These are phyloP conservation scores for Dipteronia dyeriana DNA, from an alignment of 345 rosid species.

Conservation along the genomic window DNA sequence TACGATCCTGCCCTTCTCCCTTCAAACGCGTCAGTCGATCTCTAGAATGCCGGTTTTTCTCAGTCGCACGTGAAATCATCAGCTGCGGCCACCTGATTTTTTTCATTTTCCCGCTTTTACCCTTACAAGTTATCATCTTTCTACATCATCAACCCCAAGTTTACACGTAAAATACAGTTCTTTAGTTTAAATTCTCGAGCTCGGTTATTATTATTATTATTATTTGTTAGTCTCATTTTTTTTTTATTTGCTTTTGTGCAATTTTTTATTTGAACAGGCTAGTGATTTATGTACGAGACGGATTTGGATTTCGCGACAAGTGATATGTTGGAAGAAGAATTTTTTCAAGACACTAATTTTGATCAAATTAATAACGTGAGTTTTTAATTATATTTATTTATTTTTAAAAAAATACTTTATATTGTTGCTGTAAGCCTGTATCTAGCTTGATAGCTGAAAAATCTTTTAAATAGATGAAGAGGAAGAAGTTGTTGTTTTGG, in stretches of 20 bases:
- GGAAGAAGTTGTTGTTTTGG: not conserved
- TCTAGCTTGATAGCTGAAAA: no score
- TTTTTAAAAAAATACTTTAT: not conserved
- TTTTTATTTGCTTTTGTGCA: slow-evolving; percentile 5
- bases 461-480: not conserved
- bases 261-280: slow-evolving; percentile 15
- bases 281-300: slow-evolving; percentile 32
- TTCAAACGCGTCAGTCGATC: not conserved
- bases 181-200: not conserved
- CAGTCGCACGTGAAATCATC: not conserved
- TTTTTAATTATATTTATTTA: slow-evolving; percentile 18
- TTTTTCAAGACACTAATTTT: slow-evolving; percentile 38
- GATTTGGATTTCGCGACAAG: slow-evolving; percentile 65
- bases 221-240: not conserved
- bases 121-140: not conserved
- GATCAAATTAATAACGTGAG: slow-evolving; percentile 52
- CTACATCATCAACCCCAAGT: not conserved
- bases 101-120: not conserved
- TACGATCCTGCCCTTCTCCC: not conserved
- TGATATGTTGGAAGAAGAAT: slow-evolving; percentile 57
- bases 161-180: not conserved
- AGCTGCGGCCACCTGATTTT: not conserved
- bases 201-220: slow-evolving; percentile 3
- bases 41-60: slow-evolving; percentile 7
- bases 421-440: not conserved